Evolutionary conservation across 371 early-diverging fungal species (phyloP).

Genomic region (Catenaria anguillulae): DNA sequence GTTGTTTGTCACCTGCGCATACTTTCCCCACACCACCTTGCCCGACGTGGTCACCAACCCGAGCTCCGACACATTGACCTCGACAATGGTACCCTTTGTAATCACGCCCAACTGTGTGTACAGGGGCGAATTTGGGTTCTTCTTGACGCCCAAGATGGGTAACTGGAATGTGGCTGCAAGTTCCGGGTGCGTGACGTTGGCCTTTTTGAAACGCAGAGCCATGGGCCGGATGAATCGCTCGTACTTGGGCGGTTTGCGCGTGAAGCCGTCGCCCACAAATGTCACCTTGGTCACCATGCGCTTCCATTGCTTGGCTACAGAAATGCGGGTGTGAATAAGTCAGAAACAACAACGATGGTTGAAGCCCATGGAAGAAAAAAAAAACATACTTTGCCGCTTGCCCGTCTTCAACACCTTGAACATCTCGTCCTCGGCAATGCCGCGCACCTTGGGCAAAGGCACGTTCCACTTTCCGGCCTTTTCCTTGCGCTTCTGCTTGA

Average conservation of each 20-base stretch:
- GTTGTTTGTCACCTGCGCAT: slow-evolving; percentile 93
- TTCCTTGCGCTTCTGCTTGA: slow-evolving; percentile 99
- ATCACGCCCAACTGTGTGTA: slow-evolving; percentile 98
- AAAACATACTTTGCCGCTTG: slow-evolving; percentile 54
- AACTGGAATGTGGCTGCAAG: slow-evolving; percentile 96
- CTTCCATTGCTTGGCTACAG: slow-evolving; percentile 93
- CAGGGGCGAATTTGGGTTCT: slow-evolving; percentile 96
- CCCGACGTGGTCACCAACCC: slow-evolving; percentile 97
- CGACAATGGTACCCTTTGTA: slow-evolving; percentile 98
- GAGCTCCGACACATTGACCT: slow-evolving; percentile 96
- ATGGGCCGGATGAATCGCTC: slow-evolving; percentile 99
- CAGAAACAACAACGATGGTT: too few relatives aligned
- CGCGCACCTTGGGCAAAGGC: slow-evolving; percentile 96
- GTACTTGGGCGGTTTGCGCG: slow-evolving; percentile 99
- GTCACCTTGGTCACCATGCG: slow-evolving; percentile 99
- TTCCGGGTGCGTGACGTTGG: slow-evolving; percentile 99
- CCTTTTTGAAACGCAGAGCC: slow-evolving; percentile 97
- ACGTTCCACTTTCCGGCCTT: slow-evolving; percentile 99
- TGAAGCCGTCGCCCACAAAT: slow-evolving; percentile 98
- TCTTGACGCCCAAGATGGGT: slow-evolving; percentile 98
- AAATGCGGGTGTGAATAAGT: too few relatives aligned
- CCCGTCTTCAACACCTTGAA: slow-evolving; percentile 97
- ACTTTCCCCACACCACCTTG: slow-evolving; percentile 99
- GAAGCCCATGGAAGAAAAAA: too few relatives aligned
- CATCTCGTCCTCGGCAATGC: slow-evolving; percentile 98